phyloP scores from a whole-genome alignment of 78 protist species.

The Anaeramoeba flamelloides region DNA sequence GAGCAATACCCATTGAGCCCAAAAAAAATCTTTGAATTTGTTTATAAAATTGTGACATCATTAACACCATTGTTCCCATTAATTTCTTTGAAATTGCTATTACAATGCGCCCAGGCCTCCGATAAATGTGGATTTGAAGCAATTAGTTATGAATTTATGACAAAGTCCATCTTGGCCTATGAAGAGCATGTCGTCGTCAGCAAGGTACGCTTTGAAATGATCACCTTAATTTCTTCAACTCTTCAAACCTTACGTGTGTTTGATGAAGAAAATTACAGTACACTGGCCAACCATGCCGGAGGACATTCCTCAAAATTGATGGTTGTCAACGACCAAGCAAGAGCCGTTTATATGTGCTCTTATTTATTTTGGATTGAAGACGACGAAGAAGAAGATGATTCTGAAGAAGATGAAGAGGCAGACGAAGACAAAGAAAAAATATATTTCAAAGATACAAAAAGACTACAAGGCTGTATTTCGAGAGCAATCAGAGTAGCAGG shows the following conservation, averaged over 20 bases:
- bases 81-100: too few relatives aligned
- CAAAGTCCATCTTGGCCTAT: conserved; percentile 58
- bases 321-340: conserved; percentile 70
- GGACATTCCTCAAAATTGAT: conserved; percentile 41
- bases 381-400: not conserved
- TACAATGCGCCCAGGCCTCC: conserved; percentile 59
- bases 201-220: conserved; percentile 37
- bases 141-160: conserved; percentile 50
- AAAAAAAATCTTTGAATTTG: too few relatives aligned
- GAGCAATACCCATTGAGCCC: too few relatives aligned
- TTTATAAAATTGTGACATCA: too few relatives aligned
- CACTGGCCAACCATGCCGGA: conserved; percentile 26
- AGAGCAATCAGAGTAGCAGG: too few relatives aligned
- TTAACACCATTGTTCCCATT: too few relatives aligned
- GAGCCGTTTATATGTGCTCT: conserved; percentile 38
- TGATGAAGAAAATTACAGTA: conserved; percentile 56
- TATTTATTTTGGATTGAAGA: conserved; percentile 62
- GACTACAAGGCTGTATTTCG: too few relatives aligned
- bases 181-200: conserved; percentile 72
- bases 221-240: conserved; percentile 40
- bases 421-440: too few relatives aligned
- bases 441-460: too few relatives aligned
- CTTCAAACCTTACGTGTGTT: conserved; percentile 22
- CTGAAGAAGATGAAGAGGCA: too few relatives aligned
- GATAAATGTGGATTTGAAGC: conserved; percentile 31